A percentile compares a stretch with the other conserved stretches of the same genome.
These are phyloP conservation scores for Puccinia polysora DNA, from an alignment of 1,284 basidiomycete genomes.

Conservation along the genomic window DNA sequence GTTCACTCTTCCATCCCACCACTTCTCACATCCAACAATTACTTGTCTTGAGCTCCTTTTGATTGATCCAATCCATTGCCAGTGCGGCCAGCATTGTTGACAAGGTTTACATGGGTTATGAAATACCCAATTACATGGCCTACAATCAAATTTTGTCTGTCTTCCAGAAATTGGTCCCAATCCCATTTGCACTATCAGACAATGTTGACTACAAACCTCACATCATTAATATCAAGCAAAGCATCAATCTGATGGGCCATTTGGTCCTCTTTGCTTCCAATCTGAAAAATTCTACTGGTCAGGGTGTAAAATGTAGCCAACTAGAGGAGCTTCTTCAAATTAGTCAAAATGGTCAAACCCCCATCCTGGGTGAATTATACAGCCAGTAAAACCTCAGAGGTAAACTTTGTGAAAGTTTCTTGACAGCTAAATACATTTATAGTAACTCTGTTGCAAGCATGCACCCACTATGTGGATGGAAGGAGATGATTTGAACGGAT, in stretches of 20 bases:
- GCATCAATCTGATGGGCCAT: constrained; percentile 63
- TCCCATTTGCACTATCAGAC: constrained; percentile 63
- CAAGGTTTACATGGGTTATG: constrained; percentile 59
- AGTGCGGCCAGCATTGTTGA: constrained; percentile 85
- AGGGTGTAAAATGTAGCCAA: constrained; percentile 68
- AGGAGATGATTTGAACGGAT: too few relatives aligned
- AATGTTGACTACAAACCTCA: constrained; percentile 45
- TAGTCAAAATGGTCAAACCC: constrained; percentile 65
- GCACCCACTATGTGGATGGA: too few relatives aligned
- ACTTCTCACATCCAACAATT: too few relatives aligned
- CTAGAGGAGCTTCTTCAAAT: constrained; percentile 72
- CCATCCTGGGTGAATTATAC: constrained; percentile 71
- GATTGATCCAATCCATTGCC: background rate
- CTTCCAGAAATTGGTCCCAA: constrained; percentile 81
- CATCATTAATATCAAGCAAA: constrained; percentile 33
- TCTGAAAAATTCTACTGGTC: constrained; percentile 86
- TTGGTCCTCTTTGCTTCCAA: constrained; percentile 83
- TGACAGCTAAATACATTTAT: constrained; percentile 70
- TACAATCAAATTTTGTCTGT: constrained; percentile 69
- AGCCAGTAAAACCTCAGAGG: constrained; percentile 58
- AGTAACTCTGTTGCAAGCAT: constrained; percentile 70
- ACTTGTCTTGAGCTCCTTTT: too few relatives aligned
- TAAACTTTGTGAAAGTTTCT: constrained; percentile 86
- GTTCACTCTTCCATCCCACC: background rate
- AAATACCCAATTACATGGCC: constrained; percentile 51